Base-by-base conservation (phyloP, 495 filamentous ascomycete species). In the Lasiosphaeria hispida region DNA sequence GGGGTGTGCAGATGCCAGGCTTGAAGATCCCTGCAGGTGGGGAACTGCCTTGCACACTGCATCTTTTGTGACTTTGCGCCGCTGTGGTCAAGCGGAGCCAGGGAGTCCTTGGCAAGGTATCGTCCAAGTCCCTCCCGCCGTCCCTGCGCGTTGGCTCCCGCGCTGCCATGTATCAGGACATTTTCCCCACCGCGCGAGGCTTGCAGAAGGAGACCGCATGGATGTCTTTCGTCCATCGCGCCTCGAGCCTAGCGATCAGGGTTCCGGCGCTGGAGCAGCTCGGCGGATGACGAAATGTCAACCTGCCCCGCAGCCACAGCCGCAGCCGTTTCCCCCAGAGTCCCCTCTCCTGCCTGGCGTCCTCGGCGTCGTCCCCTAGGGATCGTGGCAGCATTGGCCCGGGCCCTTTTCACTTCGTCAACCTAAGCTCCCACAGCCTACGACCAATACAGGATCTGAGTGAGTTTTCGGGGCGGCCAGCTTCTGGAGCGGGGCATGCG, bases 21-120 rank as follows among this genome's bases (percentile, higher is more conserved):
- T 50, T 61, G 58, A 50, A 45, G 54, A 64, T 64, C 62, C 58
- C 55, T 64, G 62, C 58, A 51, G 59, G 54, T 56, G 57, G 61
- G 57, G 14, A 57, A 44, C 45, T 56, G 48, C 33, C 18, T 41
- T 41, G 39, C 35, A 35, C 36, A 10, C 23, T 30, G 23, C 23
- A 30, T 30, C 23, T 30, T 30, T 30, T 30, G 23, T 5, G 23
- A 30, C 23, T 30, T 30, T 30, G 23, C 23, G 23, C 23, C 23
- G 23, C 23, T 2, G 23, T 30, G 23, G 23, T 2, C 2, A 30
- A 30, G 45, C 23, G 50, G 14, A 37, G 18, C 33, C 43, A 45
- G 30, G 23, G 17, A 39, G 48, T 48, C 40, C 58, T 55, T 55
- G 51, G 37, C 43, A 13, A 52, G 11, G 48, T 45, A 55, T 43